A percentile compares a stretch with the other conserved stretches of the same genome.
Conservation (phyloP, 2,329 filamentous ascomycete genomes). For the Huntiella savannae region DNA sequence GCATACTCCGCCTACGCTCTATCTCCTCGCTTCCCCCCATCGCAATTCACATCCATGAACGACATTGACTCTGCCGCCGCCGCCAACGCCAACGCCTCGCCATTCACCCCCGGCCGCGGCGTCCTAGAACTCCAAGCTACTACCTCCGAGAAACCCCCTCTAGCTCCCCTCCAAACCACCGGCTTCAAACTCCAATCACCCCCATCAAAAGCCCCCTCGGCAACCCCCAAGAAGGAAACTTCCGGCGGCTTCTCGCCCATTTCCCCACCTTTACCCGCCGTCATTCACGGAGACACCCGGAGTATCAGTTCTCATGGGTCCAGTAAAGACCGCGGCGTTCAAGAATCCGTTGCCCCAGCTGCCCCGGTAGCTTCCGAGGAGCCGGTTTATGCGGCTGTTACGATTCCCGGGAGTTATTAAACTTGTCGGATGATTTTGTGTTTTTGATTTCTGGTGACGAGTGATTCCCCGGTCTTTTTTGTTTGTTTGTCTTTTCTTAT, state of each 20-base stretch:
- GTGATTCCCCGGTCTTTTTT: background rate
- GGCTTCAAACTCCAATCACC: conserved; percentile 70
- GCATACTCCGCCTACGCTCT: conserved; percentile 29
- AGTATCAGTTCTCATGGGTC: background rate
- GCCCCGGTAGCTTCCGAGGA: conserved; percentile 58
- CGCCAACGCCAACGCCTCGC: conserved; percentile 14
- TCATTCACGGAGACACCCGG: conserved; percentile 6
- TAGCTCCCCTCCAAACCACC: background rate
- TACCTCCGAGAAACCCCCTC: conserved; percentile 29
- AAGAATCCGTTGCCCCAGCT: background rate
- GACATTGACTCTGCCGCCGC: conserved; percentile 21
- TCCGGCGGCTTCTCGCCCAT: conserved; percentile 42
- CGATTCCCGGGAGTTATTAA: conserved; percentile 68
- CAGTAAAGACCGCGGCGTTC: background rate
- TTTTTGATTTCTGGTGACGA: background rate
- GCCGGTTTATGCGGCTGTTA: conserved; percentile 66
- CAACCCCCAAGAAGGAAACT: conserved; percentile 46
- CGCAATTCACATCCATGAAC: conserved; percentile 31
- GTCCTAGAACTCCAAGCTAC: conserved; percentile 32
- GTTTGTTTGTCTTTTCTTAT: background rate
- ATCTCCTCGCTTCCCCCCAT: conserved; percentile 42
- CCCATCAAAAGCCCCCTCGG: conserved; percentile 56
- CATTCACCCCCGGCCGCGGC: conserved; percentile 37
- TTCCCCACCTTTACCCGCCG: conserved; percentile 15
- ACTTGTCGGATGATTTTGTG: background rate